Percentiles rank a stretch among this genome's conserved stretches.
phyloP scores from a whole-genome alignment of 805 yeast species.

The Candida ortonii region DNA sequence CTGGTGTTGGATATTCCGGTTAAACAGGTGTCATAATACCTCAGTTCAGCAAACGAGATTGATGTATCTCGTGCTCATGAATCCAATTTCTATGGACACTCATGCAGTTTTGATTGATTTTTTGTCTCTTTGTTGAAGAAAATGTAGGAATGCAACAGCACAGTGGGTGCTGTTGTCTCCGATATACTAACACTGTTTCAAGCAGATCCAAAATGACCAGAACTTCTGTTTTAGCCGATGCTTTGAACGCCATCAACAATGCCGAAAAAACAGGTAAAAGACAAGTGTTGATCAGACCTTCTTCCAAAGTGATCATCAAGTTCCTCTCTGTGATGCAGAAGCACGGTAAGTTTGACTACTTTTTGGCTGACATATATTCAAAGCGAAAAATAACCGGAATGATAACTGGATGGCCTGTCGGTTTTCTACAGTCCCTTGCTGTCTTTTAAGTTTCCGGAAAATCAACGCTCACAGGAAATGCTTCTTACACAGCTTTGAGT shows the following conservation, averaged over 20 bases:
- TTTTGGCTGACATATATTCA: constrained; percentile 1
- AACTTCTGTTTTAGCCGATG: constrained; percentile 98
- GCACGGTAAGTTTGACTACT: constrained; percentile 67
- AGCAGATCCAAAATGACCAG: constrained; percentile 72
- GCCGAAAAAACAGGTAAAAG: constrained; percentile 99
- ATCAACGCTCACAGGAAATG: constrained; percentile 44
- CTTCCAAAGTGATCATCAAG: constrained; percentile 97
- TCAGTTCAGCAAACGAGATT: constrained; percentile 11
- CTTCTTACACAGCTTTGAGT: constrained; percentile 63
- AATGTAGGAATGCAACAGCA: constrained; percentile 3
- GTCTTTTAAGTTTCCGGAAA: constrained; percentile 98
- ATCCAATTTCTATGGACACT: constrained; percentile 42
- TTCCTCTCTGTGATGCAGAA: constrained; percentile 96
- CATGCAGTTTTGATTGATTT: constrained; percentile 41
- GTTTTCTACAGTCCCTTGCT: constrained; percentile 76
- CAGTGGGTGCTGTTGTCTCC: constrained; percentile 2
- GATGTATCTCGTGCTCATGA: constrained; percentile 38
- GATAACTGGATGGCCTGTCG: constrained; percentile 98
- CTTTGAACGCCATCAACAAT: constrained; percentile 96
- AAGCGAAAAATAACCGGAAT: constrained; percentile 56
- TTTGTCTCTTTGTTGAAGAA: constrained; percentile 27
- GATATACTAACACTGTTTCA: constrained; percentile 29
- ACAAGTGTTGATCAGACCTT: constrained; percentile 97
- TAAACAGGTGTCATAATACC: constrained; percentile 18
- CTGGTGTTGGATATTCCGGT: constrained; percentile 8